phyloP scores from a whole-genome alignment of 805 yeast genomes.

The Alloascoidea hylecoeti region DNA sequence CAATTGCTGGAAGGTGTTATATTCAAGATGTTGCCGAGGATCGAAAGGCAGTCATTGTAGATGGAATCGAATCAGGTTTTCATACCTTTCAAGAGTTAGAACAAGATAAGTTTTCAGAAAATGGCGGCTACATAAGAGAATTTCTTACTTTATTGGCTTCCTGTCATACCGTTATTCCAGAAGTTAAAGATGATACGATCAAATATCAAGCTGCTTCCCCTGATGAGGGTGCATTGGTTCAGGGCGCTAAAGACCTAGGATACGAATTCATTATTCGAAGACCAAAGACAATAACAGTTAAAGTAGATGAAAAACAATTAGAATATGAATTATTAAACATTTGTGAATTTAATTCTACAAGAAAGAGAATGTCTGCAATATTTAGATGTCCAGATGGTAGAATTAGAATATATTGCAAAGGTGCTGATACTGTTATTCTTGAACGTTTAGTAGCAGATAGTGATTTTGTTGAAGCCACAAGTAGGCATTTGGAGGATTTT shows the following conservation, averaged over 20 bases:
- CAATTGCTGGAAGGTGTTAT: constrained; percentile 87
- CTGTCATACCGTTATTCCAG: constrained; percentile 97
- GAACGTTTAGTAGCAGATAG: constrained; percentile 56
- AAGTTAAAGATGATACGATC: constrained; percentile 38
- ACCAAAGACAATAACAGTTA: constrained; percentile 68
- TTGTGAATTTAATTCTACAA: constrained; percentile 93
- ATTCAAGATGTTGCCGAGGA: constrained; percentile 88
- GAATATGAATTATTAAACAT: constrained; percentile 74
- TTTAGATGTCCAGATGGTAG: constrained; percentile 90
- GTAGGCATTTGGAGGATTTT: constrained; percentile 85
- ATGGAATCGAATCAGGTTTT: constrained; percentile 73
- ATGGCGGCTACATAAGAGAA: constrained; percentile 40
- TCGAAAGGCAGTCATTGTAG: constrained; percentile 51
- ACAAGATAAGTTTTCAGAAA: constrained; percentile 23
- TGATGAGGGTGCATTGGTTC: constrained; percentile 96
- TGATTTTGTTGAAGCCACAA: constrained; percentile 62
- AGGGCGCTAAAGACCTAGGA: constrained; percentile 88
- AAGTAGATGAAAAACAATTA: constrained; percentile 32
- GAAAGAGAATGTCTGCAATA: constrained; percentile 95
- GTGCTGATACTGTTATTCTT: constrained; percentile 93
- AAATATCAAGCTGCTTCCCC: constrained; percentile 99
- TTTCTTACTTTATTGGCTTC: constrained; percentile 77
- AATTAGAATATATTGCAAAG: constrained; percentile 81
- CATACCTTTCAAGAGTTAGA: constrained; percentile 55
- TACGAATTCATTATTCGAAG: constrained; percentile 74